Conservation (phyloP, 768 basidiomycete genomes). For the Obba rivulosa region DNA sequence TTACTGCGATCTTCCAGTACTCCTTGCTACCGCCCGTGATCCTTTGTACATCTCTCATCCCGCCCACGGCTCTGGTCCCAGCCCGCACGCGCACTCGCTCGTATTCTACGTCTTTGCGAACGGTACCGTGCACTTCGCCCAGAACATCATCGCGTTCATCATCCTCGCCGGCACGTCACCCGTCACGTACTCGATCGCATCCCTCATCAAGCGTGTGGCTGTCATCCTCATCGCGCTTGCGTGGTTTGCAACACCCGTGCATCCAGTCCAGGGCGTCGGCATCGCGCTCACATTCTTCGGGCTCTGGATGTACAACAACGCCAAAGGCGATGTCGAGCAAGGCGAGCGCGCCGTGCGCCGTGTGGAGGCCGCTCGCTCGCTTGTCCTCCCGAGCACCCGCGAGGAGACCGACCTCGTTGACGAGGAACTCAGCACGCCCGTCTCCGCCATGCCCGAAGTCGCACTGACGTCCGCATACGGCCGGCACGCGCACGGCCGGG, state of each 20-base stretch:
- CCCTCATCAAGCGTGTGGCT: constrained; percentile 93
- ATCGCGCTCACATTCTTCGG: constrained; percentile 87
- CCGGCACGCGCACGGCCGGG: constrained; percentile 10
- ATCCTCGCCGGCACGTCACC: constrained; percentile 95
- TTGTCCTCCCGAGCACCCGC: constrained; percentile 66
- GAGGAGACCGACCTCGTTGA: constrained; percentile 49
- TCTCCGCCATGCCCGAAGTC: constrained; percentile 9
- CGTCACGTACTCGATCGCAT: constrained; percentile 98
- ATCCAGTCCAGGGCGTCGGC: constrained; percentile 82
- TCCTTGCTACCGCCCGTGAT: constrained; percentile 43
- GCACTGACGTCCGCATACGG: constrained; percentile 15
- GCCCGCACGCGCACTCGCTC: constrained; percentile 55
- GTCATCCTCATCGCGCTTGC: constrained; percentile 97
- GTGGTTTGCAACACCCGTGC: constrained; percentile 90
- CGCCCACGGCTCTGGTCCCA: constrained; percentile 32
- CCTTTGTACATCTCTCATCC: constrained; percentile 42
- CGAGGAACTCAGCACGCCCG: constrained; percentile 29
- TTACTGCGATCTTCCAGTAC: constrained; percentile 75
- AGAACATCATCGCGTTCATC: constrained; percentile 97
- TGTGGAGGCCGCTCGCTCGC: constrained; percentile 64
- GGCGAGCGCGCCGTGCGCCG: constrained; percentile 86
- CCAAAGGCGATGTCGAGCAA: constrained; percentile 87
- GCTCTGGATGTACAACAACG: constrained; percentile 92
- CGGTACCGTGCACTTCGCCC: constrained; percentile 92
- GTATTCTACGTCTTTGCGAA: constrained; percentile 86